phyloP scores from a whole-genome alignment of 148 eudicot species.

The Diospyros lotus region DNA sequence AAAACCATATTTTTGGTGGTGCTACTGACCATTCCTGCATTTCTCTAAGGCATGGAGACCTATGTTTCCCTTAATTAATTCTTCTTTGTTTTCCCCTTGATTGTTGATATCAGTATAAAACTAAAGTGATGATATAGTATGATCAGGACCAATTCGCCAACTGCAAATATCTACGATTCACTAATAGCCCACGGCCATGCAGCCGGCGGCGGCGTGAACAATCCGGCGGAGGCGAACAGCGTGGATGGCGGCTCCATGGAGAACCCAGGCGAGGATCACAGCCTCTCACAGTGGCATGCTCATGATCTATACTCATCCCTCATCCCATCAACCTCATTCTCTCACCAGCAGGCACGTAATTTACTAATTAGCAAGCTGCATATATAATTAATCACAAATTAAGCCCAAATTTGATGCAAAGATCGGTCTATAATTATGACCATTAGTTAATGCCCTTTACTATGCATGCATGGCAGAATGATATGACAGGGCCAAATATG shows the following conservation, averaged over 20 bases:
- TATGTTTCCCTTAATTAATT: no score
- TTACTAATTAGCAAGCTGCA: neutral
- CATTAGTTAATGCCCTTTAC: neutral
- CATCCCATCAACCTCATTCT: constrained; percentile 25
- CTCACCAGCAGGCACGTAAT: neutral
- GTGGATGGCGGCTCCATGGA: neutral
- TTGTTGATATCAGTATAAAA: neutral
- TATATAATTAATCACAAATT: neutral
- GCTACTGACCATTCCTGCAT: constrained; percentile 20
- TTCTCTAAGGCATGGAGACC: constrained; percentile 14
- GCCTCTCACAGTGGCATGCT: constrained; percentile 30
- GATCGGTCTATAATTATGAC: neutral
- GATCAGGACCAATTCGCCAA: constrained; percentile 12
- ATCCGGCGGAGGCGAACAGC: neutral
- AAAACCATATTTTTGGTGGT: constrained; percentile 27
- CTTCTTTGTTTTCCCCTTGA: no score
- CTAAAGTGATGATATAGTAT: neutral
- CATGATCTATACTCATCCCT: constrained; percentile 32
- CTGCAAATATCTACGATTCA: constrained; percentile 19
- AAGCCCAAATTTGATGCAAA: neutral
- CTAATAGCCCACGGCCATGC: constrained; percentile 9
- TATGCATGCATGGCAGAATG: neutral
- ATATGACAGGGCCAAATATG: neutral
- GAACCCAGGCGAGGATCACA: constrained; percentile 5
- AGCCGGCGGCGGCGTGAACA: constrained; percentile 13